A percentile compares a stretch with the other conserved stretches of the same genome.
Evolutionary conservation across 371 early-diverging fungal genomes (phyloP).

Genomic region (Actinomortierella ambigua): DNA sequence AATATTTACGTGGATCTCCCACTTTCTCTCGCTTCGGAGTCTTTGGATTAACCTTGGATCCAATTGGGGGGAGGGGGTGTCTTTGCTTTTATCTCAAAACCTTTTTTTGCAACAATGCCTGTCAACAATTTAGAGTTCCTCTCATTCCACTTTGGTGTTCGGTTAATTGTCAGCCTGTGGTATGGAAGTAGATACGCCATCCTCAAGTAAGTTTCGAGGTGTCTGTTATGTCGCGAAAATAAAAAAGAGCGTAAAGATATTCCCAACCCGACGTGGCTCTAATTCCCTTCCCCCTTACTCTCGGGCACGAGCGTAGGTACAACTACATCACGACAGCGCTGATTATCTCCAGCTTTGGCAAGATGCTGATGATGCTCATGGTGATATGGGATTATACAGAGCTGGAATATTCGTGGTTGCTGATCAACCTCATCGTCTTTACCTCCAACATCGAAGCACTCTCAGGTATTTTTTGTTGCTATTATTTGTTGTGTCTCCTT

Average conservation of each 20-base stretch:
- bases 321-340: conserved; percentile 78
- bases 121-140: conserved; percentile 23
- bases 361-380: conserved; percentile 87
- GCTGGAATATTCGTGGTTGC: conserved; percentile 81
- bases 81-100: too few species aligned
- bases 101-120: not conserved
- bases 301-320: conserved; percentile 50
- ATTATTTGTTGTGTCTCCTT: too few species aligned
- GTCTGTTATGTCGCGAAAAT: too few species aligned
- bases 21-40: not conserved
- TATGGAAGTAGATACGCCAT: conserved; percentile 46
- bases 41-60: not conserved
- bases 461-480: conserved; percentile 68
- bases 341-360: conserved; percentile 89
- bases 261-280: too few species aligned
- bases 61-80: too few species aligned
- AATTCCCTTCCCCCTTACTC: too few species aligned
- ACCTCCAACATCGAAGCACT: conserved; percentile 88
- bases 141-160: conserved; percentile 42
- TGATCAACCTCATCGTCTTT: conserved; percentile 77
- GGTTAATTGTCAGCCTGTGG: conserved; percentile 26
- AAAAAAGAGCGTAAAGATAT: too few species aligned
- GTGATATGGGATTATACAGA: conserved; percentile 94
- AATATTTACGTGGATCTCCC: not conserved
- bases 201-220: conserved; percentile 29